Base-by-base conservation (phyloP, 331 rosid species). In the Spiraea crenata region DNA sequence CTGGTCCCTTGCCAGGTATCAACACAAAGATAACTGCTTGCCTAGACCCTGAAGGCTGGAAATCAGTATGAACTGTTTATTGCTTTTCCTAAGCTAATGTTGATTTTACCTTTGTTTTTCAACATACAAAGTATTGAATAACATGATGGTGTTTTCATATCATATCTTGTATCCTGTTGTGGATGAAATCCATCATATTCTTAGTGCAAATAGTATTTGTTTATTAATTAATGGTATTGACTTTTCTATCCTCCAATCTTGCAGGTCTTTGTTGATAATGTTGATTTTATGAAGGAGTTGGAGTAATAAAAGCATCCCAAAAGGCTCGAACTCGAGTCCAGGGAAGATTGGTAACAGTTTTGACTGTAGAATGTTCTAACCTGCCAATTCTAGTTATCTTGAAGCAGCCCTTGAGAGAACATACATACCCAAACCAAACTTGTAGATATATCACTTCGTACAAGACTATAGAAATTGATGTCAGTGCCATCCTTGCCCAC, bases 1-100 rank as follows among this genome's bases (percentile, higher is more conserved):
- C 82, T 38, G 82, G 82, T 35, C 79, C 82, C 5, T 67, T 78
- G 82, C 82, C 82, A 38, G 82, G 79, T 61, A 50, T 78, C 67
- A 78, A 78, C 68, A 78, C 82, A 13, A 78, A 78, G 71, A 67
- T 78, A 17, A 78, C 82, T 67, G 75, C 71, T 73, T 78, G 79
- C 70, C 52, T 73, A 44, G 82, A 78, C 62, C 82, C 79, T 3
- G 82, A 73, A 60, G 82, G 82, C 17, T 78, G 82, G 82, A 78
- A 78, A 73, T 48, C 79, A 52, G 82, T 78, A 78, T 13, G 66
- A 40, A 37, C 63, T 65, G 25, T 70, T 67, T 1, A 25, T 1
- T 15, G 34, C 25, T 17, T 67, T 9, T 38, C 12, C 34, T 16
- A 37, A 49, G 71, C 17, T 59, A 38, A 35, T 49, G 9, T 66